Percentiles rank a stretch among this genome's conserved stretches.
These are phyloP conservation scores for Pichia norvegensis DNA, from an alignment of 1,139 yeast genomes.

Conservation along the genomic window DNA sequence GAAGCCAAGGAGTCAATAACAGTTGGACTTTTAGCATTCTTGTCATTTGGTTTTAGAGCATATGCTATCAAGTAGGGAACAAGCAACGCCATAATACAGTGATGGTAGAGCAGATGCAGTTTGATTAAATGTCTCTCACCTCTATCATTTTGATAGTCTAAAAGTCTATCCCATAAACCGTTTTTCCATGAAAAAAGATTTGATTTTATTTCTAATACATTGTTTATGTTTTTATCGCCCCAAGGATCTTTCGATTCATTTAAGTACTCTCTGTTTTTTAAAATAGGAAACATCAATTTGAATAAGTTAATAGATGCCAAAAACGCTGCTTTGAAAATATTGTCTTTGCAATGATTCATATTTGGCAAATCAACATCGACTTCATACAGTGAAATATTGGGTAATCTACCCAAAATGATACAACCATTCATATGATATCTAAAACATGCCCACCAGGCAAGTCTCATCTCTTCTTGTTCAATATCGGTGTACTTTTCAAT, in stretches of 20 bases:
- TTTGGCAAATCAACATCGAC: slow-evolving; percentile 24
- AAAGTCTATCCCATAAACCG: slow-evolving; percentile 14
- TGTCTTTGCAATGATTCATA: slow-evolving; percentile 15
- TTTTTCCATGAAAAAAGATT: slow-evolving; percentile 23
- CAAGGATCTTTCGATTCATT: slow-evolving; percentile 26
- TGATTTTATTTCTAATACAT: slow-evolving; percentile 25
- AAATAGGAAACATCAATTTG: slow-evolving; percentile 26
- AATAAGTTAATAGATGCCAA: slow-evolving; percentile 24
- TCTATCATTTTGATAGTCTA: slow-evolving; percentile 11
- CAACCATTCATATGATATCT: slow-evolving; percentile 28
- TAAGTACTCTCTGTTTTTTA: slow-evolving; percentile 26
- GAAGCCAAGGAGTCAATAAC: slow-evolving; percentile 26
- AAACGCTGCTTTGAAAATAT: slow-evolving; percentile 23
- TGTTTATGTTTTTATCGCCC: slow-evolving; percentile 26
- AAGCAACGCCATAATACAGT: slow-evolving; percentile 27
- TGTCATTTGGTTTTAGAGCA: slow-evolving; percentile 20
- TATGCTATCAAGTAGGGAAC: slow-evolving; percentile 30
- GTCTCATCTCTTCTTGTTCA: slow-evolving; percentile 21
- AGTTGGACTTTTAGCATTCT: slow-evolving; percentile 24
- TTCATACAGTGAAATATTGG: slow-evolving; percentile 28
- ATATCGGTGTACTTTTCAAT: slow-evolving; percentile 16
- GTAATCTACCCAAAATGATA: slow-evolving; percentile 31
- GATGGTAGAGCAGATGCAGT: slow-evolving; percentile 28
- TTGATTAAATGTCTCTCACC: slow-evolving; percentile 27
- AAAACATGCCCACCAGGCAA: slow-evolving; percentile 30